phyloP scores from a whole-genome alignment of 2,329 filamentous ascomycete genomes.

The Plectosphaerella cucumerina region DNA sequence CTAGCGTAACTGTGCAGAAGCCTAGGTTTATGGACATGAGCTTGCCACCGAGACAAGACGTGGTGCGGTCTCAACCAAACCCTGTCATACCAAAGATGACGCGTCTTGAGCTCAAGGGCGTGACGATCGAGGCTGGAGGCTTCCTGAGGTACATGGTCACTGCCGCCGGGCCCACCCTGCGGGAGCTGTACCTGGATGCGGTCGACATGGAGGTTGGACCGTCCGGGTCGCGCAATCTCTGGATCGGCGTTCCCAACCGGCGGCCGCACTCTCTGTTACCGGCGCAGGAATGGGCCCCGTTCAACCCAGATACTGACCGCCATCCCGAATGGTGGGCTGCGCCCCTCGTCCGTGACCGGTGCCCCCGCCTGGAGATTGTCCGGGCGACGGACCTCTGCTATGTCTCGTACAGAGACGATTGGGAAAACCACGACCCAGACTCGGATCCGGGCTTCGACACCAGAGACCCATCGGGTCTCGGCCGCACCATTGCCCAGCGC shows the following conservation, averaged over 20 bases:
- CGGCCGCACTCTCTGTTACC: conserved; percentile 6
- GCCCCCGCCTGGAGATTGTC: conserved; percentile 32
- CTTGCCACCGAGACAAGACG: too few species aligned
- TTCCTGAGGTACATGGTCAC: conserved; percentile 15
- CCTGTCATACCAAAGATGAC: conserved; percentile 31
- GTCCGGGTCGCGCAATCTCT: conserved; percentile 21
- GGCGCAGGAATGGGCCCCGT: too few species aligned
- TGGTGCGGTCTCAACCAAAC: too few species aligned
- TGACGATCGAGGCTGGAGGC: conserved; percentile 25
- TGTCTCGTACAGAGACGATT: conserved; percentile 12
- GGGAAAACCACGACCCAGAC: conserved; percentile 26
- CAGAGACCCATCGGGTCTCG: conserved; percentile 34
- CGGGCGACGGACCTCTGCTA: conserved; percentile 41
- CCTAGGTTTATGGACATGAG: too few species aligned
- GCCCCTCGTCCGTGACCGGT: conserved; percentile 30
- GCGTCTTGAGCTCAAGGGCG: conserved; percentile 37
- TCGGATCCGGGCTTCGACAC: conserved; percentile 29
- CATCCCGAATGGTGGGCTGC: conserved; percentile 36
- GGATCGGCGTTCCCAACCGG: conserved; percentile 41
- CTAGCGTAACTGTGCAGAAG: too few species aligned
- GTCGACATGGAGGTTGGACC: conserved; percentile 34
- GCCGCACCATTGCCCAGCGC: conserved; percentile 36
- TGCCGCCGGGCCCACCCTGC: conserved; percentile 31
- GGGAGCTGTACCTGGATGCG: conserved; percentile 41
- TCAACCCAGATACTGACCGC: too few species aligned